Conservation (phyloP, 441 rosid genomes). For the Mallotus repandus region DNA sequence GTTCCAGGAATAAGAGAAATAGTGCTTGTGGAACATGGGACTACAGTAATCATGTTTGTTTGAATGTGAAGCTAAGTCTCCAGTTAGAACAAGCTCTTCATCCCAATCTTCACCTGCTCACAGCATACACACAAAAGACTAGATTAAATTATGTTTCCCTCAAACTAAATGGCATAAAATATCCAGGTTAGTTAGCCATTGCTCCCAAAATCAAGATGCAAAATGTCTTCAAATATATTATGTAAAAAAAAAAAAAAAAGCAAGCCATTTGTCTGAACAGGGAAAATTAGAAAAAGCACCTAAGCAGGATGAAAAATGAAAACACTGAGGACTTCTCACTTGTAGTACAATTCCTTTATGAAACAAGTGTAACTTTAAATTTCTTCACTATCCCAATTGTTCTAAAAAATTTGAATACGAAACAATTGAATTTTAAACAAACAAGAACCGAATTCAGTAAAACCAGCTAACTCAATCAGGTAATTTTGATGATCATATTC, state of each 20-base stretch:
- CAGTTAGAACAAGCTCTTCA: constrained; percentile 30
- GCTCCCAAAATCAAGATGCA: neutral
- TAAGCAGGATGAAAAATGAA: neutral
- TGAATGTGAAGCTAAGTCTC: constrained; percentile 19
- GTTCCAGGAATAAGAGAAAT: constrained; percentile 58
- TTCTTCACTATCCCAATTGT: neutral
- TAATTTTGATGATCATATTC: neutral
- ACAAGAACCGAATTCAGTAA: neutral
- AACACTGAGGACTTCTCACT: neutral
- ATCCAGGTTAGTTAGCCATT: neutral
- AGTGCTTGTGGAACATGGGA: constrained; percentile 56
- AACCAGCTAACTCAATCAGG: neutral
- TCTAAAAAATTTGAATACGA: neutral
- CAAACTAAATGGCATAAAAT: neutral
- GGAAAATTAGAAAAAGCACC: neutral
- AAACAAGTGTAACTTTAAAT: neutral
- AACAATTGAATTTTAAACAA: neutral
- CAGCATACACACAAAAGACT: constrained; percentile 9
- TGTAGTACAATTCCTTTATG: neutral
- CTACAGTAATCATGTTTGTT: constrained; percentile 54
- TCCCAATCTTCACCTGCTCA: constrained; percentile 39
- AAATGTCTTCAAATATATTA: neutral
- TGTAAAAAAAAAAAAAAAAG: neutral
- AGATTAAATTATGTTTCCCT: constrained; percentile 15
- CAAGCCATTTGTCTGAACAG: neutral